These are phyloP conservation scores for Plasmodium berghei DNA, from an alignment of 169 alveolate genomes.

Conservation along the genomic window DNA sequence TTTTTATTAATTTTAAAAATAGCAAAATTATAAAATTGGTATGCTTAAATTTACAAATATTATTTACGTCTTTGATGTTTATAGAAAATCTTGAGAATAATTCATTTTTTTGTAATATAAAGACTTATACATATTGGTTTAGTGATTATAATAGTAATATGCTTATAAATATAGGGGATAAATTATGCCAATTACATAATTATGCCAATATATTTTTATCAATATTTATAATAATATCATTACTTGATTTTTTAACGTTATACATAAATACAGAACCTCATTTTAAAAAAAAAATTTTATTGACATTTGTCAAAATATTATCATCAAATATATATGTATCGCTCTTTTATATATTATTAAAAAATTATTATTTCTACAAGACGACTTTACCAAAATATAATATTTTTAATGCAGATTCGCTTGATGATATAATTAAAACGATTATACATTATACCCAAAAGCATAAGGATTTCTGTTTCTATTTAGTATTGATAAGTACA, in stretches of 20 bases:
- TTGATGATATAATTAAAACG: slow-evolving; percentile 37
- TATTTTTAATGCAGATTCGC: slow-evolving; percentile 17
- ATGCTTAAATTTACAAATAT: slow-evolving; percentile 54
- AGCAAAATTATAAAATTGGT: slow-evolving; percentile 25
- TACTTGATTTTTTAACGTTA: slow-evolving; percentile 38
- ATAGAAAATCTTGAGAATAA: slow-evolving; percentile 51
- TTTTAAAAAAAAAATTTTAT: slow-evolving; percentile 39
- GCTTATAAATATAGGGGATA: slow-evolving; percentile 35
- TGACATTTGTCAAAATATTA: slow-evolving; percentile 19
- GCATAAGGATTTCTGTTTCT: slow-evolving; percentile 44
- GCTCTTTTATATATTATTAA: slow-evolving; percentile 48
- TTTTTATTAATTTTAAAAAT: slow-evolving; percentile 8
- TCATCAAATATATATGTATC: slow-evolving; percentile 35
- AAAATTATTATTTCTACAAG: slow-evolving; percentile 35
- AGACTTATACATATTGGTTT: slow-evolving; percentile 51
- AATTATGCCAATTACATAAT: slow-evolving; percentile 52
- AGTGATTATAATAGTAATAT: slow-evolving; percentile 15
- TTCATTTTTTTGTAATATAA: slow-evolving; percentile 54
- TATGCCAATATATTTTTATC: slow-evolving; percentile 35
- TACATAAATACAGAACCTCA: slow-evolving; percentile 25
- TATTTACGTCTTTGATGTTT: slow-evolving; percentile 42
- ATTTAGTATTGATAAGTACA: slow-evolving; percentile 31
- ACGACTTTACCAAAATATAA: slow-evolving; percentile 23
- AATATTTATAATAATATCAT: slow-evolving; percentile 21
- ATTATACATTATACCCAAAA: slow-evolving; percentile 54